These are phyloP conservation scores for Dactylis glomerata DNA, from an alignment of 176 grass and related monocot species.

Conservation along the genomic window DNA sequence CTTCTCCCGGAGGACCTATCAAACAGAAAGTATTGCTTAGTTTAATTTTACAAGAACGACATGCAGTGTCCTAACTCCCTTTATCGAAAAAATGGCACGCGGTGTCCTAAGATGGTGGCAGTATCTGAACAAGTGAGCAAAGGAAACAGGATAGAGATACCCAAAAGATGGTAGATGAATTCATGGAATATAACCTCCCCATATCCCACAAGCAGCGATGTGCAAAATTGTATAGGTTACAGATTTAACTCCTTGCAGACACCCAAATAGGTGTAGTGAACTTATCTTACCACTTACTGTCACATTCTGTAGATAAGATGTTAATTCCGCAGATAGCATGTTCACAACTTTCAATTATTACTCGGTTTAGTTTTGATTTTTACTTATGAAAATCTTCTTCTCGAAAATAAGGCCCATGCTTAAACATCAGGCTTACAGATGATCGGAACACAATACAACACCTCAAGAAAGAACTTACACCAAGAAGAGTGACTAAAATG, in stretches of 20 bases:
- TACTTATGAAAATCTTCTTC: neutral
- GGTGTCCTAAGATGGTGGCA: neutral
- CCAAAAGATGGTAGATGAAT: neutral
- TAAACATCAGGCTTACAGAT: neutral
- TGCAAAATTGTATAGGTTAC: neutral
- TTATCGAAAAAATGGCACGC: no score
- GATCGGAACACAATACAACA: neutral
- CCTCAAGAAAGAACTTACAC: slow-evolving; percentile 45
- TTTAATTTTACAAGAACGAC: neutral
- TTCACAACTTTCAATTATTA: neutral
- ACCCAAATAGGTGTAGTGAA: neutral
- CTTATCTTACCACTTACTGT: neutral
- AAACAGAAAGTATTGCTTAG: neutral
- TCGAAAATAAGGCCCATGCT: neutral
- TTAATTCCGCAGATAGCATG: neutral
- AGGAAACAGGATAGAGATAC: neutral
- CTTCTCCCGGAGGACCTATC: slow-evolving; percentile 71
- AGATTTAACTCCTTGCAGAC: neutral
- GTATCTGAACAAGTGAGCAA: neutral
- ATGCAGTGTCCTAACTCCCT: no score
- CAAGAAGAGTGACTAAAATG: slow-evolving; percentile 82
- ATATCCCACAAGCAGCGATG: neutral
- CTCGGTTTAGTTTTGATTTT: neutral
- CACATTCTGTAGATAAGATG: neutral
- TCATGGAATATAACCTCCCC: neutral